Evolutionary conservation across 768 basidiomycete species (phyloP).

Genomic region (Flagelloscypha sp.): DNA sequence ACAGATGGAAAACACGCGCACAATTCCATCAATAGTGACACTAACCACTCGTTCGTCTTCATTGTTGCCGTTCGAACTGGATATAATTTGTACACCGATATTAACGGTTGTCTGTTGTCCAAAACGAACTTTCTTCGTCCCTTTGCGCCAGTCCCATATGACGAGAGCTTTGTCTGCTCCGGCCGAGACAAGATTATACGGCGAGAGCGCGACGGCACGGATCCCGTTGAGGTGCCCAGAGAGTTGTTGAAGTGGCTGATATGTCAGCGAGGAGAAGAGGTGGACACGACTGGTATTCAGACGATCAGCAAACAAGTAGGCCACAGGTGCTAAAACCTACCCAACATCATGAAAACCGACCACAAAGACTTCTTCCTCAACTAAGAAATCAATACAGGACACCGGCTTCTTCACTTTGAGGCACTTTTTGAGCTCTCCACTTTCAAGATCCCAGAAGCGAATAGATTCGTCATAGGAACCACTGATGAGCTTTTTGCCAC

Average conservation of each 20-base stretch:
- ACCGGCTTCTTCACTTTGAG: conserved; percentile 83
- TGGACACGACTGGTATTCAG: conserved; percentile 61
- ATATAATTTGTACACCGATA: conserved; percentile 81
- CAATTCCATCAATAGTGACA: conserved; percentile 88
- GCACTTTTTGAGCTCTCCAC: conserved; percentile 62
- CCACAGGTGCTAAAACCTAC: conserved; percentile 29
- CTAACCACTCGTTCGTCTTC: conserved; percentile 84
- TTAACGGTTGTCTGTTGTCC: conserved; percentile 91
- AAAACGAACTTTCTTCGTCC: conserved; percentile 82
- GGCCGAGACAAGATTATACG: conserved; percentile 80
- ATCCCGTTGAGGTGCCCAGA: conserved; percentile 86
- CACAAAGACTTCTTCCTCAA: conserved; percentile 84
- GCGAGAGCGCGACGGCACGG: conserved; percentile 79
- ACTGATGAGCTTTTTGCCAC: conserved; percentile 77
- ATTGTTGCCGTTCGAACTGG: conserved; percentile 28
- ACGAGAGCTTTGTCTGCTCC: conserved; percentile 69
- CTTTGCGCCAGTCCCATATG: conserved; percentile 86
- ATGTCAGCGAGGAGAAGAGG: conserved; percentile 79
- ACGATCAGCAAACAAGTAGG: neutral
- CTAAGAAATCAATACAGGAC: conserved; percentile 80
- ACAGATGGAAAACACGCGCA: conserved; percentile 88
- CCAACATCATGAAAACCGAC: conserved; percentile 92
- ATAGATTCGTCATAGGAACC: conserved; percentile 92
- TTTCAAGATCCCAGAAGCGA: conserved; percentile 81
- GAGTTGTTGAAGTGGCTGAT: conserved; percentile 74